phyloP scores from a whole-genome alignment of 495 filamentous ascomycete species.

The Usnea hakonensis region DNA sequence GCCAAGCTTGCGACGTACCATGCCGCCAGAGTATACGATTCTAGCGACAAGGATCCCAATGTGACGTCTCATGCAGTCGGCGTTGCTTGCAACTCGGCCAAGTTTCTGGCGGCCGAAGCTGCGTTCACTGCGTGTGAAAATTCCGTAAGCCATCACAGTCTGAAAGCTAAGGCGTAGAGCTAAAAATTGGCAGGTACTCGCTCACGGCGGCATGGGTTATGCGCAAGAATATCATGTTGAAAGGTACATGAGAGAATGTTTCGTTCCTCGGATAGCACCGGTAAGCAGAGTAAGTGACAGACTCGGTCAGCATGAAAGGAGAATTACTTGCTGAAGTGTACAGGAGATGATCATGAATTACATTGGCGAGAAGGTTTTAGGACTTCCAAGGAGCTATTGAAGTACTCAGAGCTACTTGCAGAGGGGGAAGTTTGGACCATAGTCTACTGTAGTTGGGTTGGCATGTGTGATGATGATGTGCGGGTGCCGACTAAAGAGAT shows the following conservation, averaged over 20 bases:
- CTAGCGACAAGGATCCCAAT: constrained; percentile 27
- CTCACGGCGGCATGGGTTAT: constrained; percentile 71
- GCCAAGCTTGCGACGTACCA: constrained; percentile 74
- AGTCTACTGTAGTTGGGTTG: neutral
- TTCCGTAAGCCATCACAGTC: constrained; percentile 31
- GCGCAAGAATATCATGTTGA: constrained; percentile 75
- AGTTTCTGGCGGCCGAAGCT: constrained; percentile 73
- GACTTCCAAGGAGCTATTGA: constrained; percentile 46
- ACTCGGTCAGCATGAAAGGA: neutral
- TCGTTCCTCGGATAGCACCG: constrained; percentile 68
- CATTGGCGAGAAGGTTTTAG: constrained; percentile 64
- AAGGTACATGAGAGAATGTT: constrained; percentile 63
- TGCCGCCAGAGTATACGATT: constrained; percentile 64
- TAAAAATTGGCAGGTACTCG: constrained; percentile 31
- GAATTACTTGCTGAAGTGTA: constrained; percentile 3
- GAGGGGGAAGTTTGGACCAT: neutral
- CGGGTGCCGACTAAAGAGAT: too few species aligned
- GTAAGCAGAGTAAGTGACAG: constrained; percentile 47
- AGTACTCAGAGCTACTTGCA: neutral
- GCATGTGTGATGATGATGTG: neutral
- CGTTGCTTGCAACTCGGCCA: constrained; percentile 66
- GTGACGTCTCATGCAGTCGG: constrained; percentile 50
- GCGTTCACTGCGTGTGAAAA: constrained; percentile 68
- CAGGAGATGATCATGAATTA: constrained; percentile 74
- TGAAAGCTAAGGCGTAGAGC: too few species aligned